These are phyloP conservation scores for Kuraishia molischiana DNA, from an alignment of 805 yeast species.

Conservation along the genomic window DNA sequence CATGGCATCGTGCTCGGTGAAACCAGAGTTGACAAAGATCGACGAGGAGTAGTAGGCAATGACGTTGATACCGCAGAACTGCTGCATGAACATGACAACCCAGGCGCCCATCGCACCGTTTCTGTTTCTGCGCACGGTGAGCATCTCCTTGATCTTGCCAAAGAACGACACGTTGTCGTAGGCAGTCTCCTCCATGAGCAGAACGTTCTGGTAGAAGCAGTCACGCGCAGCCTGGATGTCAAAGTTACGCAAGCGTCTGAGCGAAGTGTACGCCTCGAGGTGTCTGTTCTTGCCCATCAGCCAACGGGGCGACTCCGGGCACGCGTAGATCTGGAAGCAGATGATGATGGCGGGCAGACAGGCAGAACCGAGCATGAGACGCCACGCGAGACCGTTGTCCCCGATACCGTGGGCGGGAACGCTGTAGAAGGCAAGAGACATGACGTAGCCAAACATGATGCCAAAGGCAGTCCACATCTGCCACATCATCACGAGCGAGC, in stretches of 20 bases:
- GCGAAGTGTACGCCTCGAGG: slow-evolving; percentile 44
- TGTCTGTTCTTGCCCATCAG: slow-evolving; percentile 63
- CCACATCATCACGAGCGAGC: slow-evolving; percentile 67
- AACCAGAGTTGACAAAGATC: slow-evolving; percentile 62
- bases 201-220: slow-evolving; percentile 55
- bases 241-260: slow-evolving; percentile 36
- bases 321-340: slow-evolving; percentile 49
- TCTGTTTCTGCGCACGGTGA: slow-evolving; percentile 71
- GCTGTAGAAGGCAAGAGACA: slow-evolving; percentile 51
- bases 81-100: slow-evolving; percentile 84
- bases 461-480: slow-evolving; percentile 70
- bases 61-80: slow-evolving; percentile 84
- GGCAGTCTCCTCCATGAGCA: slow-evolving; percentile 53
- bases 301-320: slow-evolving; percentile 76
- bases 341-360: slow-evolving; percentile 57
- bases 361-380: slow-evolving; percentile 63
- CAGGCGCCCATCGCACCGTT: slow-evolving; percentile 75
- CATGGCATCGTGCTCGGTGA: slow-evolving; percentile 50
- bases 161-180: slow-evolving; percentile 30
- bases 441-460: slow-evolving; percentile 61
- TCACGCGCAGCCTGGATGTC: slow-evolving; percentile 62
- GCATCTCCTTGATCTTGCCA: slow-evolving; percentile 43
- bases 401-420: slow-evolving; percentile 36
- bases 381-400: slow-evolving; percentile 48
- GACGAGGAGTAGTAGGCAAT: slow-evolving; percentile 80